Conservation (phyloP, 2,329 filamentous ascomycete species). For the Trichoderma oligosporum region DNA sequence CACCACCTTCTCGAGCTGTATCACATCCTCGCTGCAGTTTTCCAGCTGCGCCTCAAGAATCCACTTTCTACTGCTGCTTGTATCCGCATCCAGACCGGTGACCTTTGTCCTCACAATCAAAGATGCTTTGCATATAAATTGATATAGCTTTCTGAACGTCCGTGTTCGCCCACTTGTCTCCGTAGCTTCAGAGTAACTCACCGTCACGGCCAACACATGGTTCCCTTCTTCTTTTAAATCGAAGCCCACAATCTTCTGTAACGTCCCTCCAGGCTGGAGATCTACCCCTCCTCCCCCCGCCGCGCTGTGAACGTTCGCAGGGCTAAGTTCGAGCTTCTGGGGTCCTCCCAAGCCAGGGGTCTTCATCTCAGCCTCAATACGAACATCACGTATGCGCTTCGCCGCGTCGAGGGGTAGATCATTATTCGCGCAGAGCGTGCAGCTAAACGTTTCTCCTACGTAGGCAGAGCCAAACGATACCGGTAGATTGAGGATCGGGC, state of each 20-base stretch:
- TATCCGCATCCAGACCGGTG: conserved; percentile 40
- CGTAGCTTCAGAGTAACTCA: conserved; percentile 89
- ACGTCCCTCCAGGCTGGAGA: conserved; percentile 59
- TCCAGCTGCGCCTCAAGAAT: conserved; percentile 91
- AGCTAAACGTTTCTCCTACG: conserved; percentile 91
- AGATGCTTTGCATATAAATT: conserved; percentile 89
- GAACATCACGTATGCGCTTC: conserved; percentile 67
- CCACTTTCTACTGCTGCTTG: conserved; percentile 47
- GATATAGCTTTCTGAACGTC: conserved; percentile 92
- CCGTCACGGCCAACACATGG: conserved; percentile 87
- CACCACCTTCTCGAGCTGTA: conserved; percentile 68
- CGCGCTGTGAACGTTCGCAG: conserved; percentile 22
- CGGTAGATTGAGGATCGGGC: conserved; percentile 73
- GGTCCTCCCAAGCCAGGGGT: conserved; percentile 62
- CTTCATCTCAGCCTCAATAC: conserved; percentile 91
- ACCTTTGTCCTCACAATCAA: conserved; percentile 89
- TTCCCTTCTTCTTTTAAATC: conserved; percentile 92
- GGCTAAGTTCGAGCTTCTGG: conserved; percentile 62
- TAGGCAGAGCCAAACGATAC: conserved; percentile 91
- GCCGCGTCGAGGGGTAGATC: conserved; percentile 45
- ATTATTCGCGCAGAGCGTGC: conserved; percentile 94
- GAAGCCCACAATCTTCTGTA: conserved; percentile 80
- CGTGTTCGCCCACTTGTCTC: conserved; percentile 66
- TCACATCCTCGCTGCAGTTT: conserved; percentile 81
- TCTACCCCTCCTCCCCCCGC: conserved; percentile 35